Evolutionary conservation across 2,329 filamentous ascomycete genomes (phyloP), one percentile per base, ranked within the genome.

Genomic region (Fusarium verticillioides): DNA sequence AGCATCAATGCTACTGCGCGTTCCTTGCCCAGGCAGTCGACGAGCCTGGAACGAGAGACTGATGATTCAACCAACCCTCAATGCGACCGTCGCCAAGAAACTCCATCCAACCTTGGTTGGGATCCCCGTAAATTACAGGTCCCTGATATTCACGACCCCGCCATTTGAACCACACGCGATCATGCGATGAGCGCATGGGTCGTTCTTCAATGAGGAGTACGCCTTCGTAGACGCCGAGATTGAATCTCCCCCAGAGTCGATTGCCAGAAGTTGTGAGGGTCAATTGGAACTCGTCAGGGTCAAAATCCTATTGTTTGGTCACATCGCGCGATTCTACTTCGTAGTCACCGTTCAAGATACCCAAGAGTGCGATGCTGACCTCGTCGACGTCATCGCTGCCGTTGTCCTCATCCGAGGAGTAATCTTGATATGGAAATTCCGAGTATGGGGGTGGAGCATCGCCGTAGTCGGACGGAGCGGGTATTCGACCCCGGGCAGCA

Each of bases 321-420:
- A 82, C 77, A 8, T 75, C 59, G 15, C 63, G 59, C 52, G 78
- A 82, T 15, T 65, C 47, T 19, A 88, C 74, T 8, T 78, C 70
- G 75, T 88, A 88, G 7, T 79, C 78, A 13, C 87, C 86, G 54
- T 86, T 87, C 19, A 88, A 73, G 6, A 83, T 74, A 5, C 83
- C 81, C 0, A 85, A 76, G 5, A 80, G 75, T 6, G 43, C 43
- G 7, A 60, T 32, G 15, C 23, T 37, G 44, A 32, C 26, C 21
- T 61, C 37, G 4, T 21, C 49, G 2, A 81, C 43, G 9, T 67
- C 57, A n/a, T 69, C 58, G 46, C 56, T 40, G n/a, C 47, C 23
- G 19, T 39, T 32, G 3, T 36, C 39, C n/a, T 32, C 61, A 13
- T 71, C 57, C 10, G 69, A 70, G 43, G 32, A 36, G 39, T 36